A percentile compares a stretch with the other conserved stretches of the same genome.
Evolutionary conservation across 1,139 yeast species (phyloP).

Genomic region (Meyerozyma carpophila): DNA sequence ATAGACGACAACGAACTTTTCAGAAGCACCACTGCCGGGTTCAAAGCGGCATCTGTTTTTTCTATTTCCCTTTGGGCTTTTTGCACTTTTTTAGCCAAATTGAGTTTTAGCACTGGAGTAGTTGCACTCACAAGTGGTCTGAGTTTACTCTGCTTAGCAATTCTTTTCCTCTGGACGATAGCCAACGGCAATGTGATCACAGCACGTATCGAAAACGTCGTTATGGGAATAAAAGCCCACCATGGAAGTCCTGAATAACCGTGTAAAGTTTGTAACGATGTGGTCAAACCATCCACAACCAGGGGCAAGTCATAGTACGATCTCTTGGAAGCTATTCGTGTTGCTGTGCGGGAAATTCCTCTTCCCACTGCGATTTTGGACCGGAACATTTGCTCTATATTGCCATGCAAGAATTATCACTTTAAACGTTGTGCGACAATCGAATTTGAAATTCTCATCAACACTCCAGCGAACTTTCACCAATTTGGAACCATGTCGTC

Average conservation of each 20-base stretch:
- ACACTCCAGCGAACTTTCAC: neutral
- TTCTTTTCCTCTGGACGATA: conserved; percentile 59
- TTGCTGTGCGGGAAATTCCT: neutral
- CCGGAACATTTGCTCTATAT: neutral
- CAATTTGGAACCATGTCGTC: conserved; percentile 37
- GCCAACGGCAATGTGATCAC: conserved; percentile 76
- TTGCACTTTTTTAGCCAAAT: conserved; percentile 57
- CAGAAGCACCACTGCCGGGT: neutral
- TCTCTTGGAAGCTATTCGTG: neutral
- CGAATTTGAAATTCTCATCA: neutral
- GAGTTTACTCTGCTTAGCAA: conserved; percentile 65
- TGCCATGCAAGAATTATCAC: neutral
- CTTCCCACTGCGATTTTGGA: neutral
- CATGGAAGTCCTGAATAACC: conserved; percentile 64
- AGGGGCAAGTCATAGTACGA: conserved; percentile 3
- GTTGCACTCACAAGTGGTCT: conserved; percentile 68
- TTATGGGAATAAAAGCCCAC: conserved; percentile 74
- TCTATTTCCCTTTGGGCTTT: conserved; percentile 17
- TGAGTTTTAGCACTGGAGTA: conserved; percentile 68
- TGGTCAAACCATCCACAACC: conserved; percentile 32
- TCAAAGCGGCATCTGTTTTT: neutral
- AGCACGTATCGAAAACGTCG: conserved; percentile 63
- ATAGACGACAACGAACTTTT: conserved; percentile 35
- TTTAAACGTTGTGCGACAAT: neutral
- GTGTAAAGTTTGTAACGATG: conserved; percentile 45